Evolutionary conservation across 2,329 filamentous ascomycete genomes (phyloP).

Genomic region (Xylaria sp.): DNA sequence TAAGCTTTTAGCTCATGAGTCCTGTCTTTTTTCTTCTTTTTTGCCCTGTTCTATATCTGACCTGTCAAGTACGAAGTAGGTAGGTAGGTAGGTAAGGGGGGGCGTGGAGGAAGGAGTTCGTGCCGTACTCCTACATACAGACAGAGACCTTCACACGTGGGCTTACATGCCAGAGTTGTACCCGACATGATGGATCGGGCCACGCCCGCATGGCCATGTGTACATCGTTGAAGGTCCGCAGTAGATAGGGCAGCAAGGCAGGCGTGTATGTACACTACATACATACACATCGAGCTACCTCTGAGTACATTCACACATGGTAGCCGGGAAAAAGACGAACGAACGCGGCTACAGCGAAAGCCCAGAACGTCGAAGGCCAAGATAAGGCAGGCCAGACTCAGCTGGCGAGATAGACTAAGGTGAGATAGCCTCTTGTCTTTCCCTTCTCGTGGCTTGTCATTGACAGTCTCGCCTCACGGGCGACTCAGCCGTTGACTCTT

Average conservation of each 20-base stretch:
- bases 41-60: neutral
- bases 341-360: neutral
- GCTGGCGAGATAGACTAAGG: neutral
- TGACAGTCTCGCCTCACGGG: too few relatives aligned
- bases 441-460: too few relatives aligned
- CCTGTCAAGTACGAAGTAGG: neutral
- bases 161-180: neutral
- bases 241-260: too few relatives aligned
- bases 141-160: too few relatives aligned
- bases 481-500: too few relatives aligned
- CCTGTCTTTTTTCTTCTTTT: neutral
- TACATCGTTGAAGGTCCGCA: too few relatives aligned
- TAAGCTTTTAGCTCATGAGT: neutral
- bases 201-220: neutral
- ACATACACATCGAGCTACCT: neutral
- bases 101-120: neutral
- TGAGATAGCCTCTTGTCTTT: too few relatives aligned
- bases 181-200: neutral
- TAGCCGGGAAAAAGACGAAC: too few relatives aligned
- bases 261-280: neutral
- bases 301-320: too few relatives aligned
- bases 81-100: neutral
- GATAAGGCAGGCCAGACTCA: neutral
- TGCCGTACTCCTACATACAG: neutral
- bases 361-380: neutral